phyloP scores from a whole-genome alignment of 208 protist genomes.

The Crithidia fasciculata region DNA sequence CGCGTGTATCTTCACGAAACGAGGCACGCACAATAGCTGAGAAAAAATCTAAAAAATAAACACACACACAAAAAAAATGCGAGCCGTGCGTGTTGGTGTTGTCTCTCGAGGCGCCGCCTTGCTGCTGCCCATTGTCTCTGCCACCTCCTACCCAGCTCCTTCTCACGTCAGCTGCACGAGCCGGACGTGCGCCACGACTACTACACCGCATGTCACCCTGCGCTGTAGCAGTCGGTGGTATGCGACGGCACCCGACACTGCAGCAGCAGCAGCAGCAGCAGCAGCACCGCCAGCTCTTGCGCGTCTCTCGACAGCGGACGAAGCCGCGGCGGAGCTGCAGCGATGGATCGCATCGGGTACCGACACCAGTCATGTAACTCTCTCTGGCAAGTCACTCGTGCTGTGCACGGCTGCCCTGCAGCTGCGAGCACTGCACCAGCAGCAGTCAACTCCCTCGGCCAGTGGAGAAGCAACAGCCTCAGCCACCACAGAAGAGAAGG shows the following conservation, averaged over 20 bases:
- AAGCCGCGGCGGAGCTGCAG: conserved; percentile 27
- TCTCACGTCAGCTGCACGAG: not conserved
- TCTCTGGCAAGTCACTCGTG: conserved; percentile 29
- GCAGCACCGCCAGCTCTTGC: not conserved
- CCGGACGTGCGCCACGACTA: too few relatives aligned
- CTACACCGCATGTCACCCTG: too few relatives aligned
- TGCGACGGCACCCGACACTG: not conserved
- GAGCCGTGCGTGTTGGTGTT: not conserved
- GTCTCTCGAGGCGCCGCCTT: not conserved
- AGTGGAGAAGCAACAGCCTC: not conserved
- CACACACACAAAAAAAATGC: too few relatives aligned
- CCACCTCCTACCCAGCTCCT: too few relatives aligned
- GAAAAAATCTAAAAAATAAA: too few relatives aligned
- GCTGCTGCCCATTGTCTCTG: not conserved
- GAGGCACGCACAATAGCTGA: too few relatives aligned
- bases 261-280: not conserved
- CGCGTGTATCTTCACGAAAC: too few relatives aligned
- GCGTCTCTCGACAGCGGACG: conserved; percentile 12
- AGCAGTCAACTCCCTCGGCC: not conserved
- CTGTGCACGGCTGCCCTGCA: conserved; percentile 27
- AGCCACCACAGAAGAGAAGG: too few relatives aligned
- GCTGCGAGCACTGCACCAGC: conserved; percentile 5
- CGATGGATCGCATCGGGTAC: not conserved
- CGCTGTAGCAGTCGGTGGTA: conserved; percentile 1
- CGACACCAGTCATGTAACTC: too few relatives aligned